Evolutionary conservation across 1,284 basidiomycete species (phyloP), one percentile per base, ranked within the genome.

Genomic region (Sporisorium graminicola): DNA sequence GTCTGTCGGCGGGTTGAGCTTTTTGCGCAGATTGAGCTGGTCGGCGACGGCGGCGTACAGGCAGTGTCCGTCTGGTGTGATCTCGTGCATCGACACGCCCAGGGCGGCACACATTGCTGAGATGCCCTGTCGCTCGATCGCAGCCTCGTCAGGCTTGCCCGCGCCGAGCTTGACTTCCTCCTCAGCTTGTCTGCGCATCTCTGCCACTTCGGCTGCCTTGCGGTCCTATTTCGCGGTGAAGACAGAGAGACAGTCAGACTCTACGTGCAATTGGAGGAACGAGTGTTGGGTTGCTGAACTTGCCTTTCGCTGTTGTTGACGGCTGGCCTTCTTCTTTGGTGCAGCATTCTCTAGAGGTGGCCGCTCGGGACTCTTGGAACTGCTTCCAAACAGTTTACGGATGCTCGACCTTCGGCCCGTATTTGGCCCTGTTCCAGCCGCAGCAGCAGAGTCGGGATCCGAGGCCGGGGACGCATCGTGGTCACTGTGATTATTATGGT

Each of bases 11-110:
- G 37, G 6, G 9, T 24, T 24, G 12, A 67, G 42, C 42, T 67
- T 68, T 3, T 42, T 22, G 50, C 65, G 61, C 18, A 79, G 42
- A 8, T 83, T 86, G 7, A 89, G 83, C 77, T 89, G 95, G 85
- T 98, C 94, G 20, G 94, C 95, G 13, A 98, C 88, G 5, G 95
- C 94, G 47, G 94, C 92, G 87, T 93, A 98, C 43, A 98, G 90
- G 87, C 95, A 98, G 82, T 98, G 95, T 0, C 95, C 95, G 82
- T 98, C 95, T 10, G 95, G 94, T 72, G 91, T 91, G 80, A 98
- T 93, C 93, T 75, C 62, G 49, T 78, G 70, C 74, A 78, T 80
- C 22, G 47, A 62, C 24, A 72, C 76, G 26, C 71, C 77, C 24
- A 74, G 60, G 16, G 74, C 73, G 22, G 62, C 57, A 69, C 80